These are phyloP conservation scores for Globisporangium recalcitrans DNA, from an alignment of 352 stramenopile genomes.

Conservation along the genomic window DNA sequence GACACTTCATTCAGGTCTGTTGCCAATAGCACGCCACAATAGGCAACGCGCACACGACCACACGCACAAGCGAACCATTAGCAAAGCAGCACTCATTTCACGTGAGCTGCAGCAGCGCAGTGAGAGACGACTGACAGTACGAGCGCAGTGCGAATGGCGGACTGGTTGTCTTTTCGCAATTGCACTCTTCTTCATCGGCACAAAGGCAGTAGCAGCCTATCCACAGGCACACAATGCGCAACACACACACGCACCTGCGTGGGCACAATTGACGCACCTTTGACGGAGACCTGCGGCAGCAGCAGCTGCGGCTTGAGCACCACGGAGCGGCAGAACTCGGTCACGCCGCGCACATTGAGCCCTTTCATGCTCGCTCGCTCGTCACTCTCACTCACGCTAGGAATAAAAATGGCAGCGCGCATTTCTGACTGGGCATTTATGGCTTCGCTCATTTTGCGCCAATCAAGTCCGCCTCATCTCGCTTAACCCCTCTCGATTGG, in stretches of 20 bases:
- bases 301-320: constrained; percentile 66
- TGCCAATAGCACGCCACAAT: neutral
- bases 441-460: neutral
- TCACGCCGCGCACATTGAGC: constrained; percentile 73
- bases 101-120: neutral
- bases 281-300: constrained; percentile 76
- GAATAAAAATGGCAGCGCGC: constrained; percentile 1
- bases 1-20: constrained; percentile 80
- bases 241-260: constrained; percentile 1
- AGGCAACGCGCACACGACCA: neutral
- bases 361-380: constrained; percentile 39
- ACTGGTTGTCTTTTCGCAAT: neutral
- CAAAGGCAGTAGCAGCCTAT: neutral
- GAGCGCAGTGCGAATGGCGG: neutral
- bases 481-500: neutral
- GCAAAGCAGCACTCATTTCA: neutral
- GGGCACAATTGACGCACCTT: constrained; percentile 32
- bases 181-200: neutral
- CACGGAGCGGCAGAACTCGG: constrained; percentile 76
- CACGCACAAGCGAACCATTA: neutral
- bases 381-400: neutral
- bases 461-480: too few species aligned
- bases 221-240: neutral
- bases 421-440: constrained; percentile 17
- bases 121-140: neutral